Evolutionary conservation across 1,284 basidiomycete species (phyloP).

Genomic region (Cryptococcus sp.): DNA sequence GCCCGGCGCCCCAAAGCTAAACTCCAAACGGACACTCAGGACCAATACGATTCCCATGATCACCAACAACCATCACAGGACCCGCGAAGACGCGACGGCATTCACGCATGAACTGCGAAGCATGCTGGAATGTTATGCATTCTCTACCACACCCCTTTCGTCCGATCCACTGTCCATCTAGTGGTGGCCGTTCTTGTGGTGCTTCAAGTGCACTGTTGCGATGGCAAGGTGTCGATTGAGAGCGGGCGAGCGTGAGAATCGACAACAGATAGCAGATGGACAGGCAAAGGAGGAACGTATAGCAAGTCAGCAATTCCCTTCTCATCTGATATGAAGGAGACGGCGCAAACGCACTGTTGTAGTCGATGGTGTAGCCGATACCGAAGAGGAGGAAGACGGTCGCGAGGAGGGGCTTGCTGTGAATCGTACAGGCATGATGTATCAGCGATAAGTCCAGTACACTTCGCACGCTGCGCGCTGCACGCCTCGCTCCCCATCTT

Average conservation of each 20-base stretch:
- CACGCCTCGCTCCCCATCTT: neutral
- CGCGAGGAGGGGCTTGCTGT: constrained; percentile 62
- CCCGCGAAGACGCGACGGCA: too few relatives aligned
- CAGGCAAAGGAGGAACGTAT: neutral
- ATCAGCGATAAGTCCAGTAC: neutral
- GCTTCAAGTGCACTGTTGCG: constrained; percentile 47
- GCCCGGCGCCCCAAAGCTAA: too few relatives aligned
- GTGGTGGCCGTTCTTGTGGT: constrained; percentile 52
- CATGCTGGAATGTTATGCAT: neutral
- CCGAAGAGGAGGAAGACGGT: constrained; percentile 74
- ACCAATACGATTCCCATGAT: too few relatives aligned
- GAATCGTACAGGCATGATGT: constrained; percentile 38
- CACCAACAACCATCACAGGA: too few relatives aligned
- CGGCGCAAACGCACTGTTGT: constrained; percentile 70
- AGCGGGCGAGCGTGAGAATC: neutral
- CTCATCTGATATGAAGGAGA: neutral
- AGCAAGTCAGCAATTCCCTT: constrained; percentile 2
- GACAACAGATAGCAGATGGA: neutral
- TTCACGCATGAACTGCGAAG: too few relatives aligned
- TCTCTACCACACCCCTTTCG: neutral
- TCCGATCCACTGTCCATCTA: constrained; percentile 21
- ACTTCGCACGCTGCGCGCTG: neutral
- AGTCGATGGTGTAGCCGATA: constrained; percentile 86
- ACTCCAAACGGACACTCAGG: too few relatives aligned
- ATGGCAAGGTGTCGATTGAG: neutral